Evolutionary conservation across 768 basidiomycete genomes (phyloP).

Genomic region (Boletus huronensis): DNA sequence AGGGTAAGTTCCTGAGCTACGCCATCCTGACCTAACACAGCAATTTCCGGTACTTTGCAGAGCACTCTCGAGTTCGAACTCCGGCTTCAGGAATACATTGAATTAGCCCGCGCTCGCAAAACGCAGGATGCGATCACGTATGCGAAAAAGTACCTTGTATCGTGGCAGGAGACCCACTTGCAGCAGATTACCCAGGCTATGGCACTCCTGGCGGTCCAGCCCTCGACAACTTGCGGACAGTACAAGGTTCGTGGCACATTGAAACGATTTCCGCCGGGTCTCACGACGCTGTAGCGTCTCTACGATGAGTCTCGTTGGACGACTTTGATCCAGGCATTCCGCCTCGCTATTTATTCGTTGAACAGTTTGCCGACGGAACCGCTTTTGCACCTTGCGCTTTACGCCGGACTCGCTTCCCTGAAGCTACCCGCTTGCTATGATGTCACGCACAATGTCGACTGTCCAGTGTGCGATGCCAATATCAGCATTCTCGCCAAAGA

Average conservation of each 20-base stretch:
- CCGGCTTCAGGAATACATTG: conserved; percentile 94
- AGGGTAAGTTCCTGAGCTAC: conserved; percentile 49
- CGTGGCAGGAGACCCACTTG: conserved; percentile 82
- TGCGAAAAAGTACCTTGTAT: conserved; percentile 70
- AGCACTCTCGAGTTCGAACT: conserved; percentile 95
- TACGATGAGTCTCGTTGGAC: conserved; percentile 83
- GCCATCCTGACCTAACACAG: conserved; percentile 7
- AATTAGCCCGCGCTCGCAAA: conserved; percentile 70
- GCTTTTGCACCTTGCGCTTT: conserved; percentile 81
- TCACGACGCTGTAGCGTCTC: conserved; percentile 53
- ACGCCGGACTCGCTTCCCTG: conserved; percentile 86
- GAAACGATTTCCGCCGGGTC: conserved; percentile 2
- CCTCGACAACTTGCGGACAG: conserved; percentile 66
- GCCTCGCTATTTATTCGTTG: conserved; percentile 79
- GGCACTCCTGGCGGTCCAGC: conserved; percentile 70
- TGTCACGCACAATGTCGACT: conserved; percentile 71
- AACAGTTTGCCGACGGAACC: conserved; percentile 88
- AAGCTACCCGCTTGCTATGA: conserved; percentile 85
- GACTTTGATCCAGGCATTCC: conserved; percentile 71
- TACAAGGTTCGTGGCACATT: conserved; percentile 63
- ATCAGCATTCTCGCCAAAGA: conserved; percentile 76
- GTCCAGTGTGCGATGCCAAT: conserved; percentile 84
- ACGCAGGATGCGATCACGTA: conserved; percentile 79
- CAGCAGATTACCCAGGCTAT: conserved; percentile 73
- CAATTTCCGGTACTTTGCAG: conserved; percentile 40